A percentile compares a stretch with the other conserved stretches of the same genome.
Evolutionary conservation across 805 yeast genomes (phyloP).

Genomic region (Starmerella bacillaris): DNA sequence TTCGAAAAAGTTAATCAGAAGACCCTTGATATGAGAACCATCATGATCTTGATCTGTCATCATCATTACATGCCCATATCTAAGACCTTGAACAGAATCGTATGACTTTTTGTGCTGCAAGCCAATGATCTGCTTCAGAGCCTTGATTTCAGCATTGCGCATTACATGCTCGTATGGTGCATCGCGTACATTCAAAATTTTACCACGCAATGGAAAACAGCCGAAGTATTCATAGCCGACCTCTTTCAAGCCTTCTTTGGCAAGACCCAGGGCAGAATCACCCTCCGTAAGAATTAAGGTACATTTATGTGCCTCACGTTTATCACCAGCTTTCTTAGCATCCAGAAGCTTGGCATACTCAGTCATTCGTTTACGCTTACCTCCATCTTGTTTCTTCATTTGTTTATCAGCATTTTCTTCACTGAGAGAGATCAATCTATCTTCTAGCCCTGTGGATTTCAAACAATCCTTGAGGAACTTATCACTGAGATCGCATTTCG

Average conservation of each 20-base stretch:
- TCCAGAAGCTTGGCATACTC: conserved; percentile 81
- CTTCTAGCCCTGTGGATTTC: conserved; percentile 52
- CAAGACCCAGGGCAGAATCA: conserved; percentile 82
- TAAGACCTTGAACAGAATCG: conserved; percentile 48
- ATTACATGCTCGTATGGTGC: conserved; percentile 90
- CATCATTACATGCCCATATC: conserved; percentile 95
- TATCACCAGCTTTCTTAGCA: conserved; percentile 94
- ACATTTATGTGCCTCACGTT: conserved; percentile 78
- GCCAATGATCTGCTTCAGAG: conserved; percentile 88
- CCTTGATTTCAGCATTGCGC: conserved; percentile 86
- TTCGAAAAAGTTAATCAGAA: conserved; percentile 81
- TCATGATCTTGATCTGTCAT: conserved; percentile 99
- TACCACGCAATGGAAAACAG: conserved; percentile 89
- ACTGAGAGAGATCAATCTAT: conserved; percentile 63
- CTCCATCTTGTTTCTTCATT: conserved; percentile 74
- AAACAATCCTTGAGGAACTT: conserved; percentile 48
- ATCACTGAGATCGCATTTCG: conserved; percentile 60
- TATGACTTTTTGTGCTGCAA: conserved; percentile 80
- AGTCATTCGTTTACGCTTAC: conserved; percentile 52
- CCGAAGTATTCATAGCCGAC: conserved; percentile 93
- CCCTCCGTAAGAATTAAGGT: conserved; percentile 92
- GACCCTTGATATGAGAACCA: conserved; percentile 94
- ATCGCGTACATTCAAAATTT: conserved; percentile 84
- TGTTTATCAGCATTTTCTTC: conserved; percentile 76
- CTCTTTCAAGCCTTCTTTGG: conserved; percentile 83